Conservation (phyloP, 495 filamentous ascomycete genomes). For the Aspergillus diversus region DNA sequence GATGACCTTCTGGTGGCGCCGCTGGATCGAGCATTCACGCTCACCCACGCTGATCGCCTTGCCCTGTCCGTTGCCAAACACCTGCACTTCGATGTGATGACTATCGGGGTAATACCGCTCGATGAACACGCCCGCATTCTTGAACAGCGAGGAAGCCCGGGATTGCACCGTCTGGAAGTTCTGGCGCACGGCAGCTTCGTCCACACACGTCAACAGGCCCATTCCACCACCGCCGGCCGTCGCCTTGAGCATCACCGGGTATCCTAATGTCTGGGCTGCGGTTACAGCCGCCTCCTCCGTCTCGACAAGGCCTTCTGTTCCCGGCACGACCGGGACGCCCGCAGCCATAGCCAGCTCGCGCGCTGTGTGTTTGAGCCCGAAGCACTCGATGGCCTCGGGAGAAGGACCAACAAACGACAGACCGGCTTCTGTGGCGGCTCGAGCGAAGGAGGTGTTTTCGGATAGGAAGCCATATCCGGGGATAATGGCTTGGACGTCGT, state of each 20-base stretch:
- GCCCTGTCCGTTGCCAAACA: constrained; percentile 45
- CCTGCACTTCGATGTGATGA: constrained; percentile 49
- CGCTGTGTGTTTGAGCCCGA: constrained; percentile 62
- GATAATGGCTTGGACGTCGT: constrained; percentile 50
- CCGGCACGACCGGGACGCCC: constrained; percentile 56
- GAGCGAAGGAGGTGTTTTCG: constrained; percentile 60
- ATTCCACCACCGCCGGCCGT: constrained; percentile 62
- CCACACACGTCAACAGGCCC: constrained; percentile 45
- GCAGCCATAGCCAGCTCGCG: constrained; percentile 49
- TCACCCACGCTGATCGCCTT: constrained; percentile 41
- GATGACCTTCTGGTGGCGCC: constrained; percentile 59
- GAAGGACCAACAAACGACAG: constrained; percentile 57
- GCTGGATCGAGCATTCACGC: constrained; percentile 48
- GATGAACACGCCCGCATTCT: constrained; percentile 46
- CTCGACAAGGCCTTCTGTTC: constrained; percentile 46
- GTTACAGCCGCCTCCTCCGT: constrained; percentile 46
- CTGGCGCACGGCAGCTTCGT: constrained; percentile 34
- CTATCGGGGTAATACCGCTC: constrained; percentile 42
- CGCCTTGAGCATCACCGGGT: constrained; percentile 60
- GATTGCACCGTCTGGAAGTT: constrained; percentile 36
- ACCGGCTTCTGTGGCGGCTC: constrained; percentile 45
- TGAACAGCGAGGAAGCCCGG: constrained; percentile 40
- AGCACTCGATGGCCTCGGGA: constrained; percentile 50
- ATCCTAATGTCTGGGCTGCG: constrained; percentile 47
- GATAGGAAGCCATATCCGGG: constrained; percentile 63